A percentile compares a stretch with the other conserved stretches of the same genome.
These are phyloP conservation scores for Calocera viscosa DNA, from an alignment of 768 basidiomycete species.

Conservation along the genomic window DNA sequence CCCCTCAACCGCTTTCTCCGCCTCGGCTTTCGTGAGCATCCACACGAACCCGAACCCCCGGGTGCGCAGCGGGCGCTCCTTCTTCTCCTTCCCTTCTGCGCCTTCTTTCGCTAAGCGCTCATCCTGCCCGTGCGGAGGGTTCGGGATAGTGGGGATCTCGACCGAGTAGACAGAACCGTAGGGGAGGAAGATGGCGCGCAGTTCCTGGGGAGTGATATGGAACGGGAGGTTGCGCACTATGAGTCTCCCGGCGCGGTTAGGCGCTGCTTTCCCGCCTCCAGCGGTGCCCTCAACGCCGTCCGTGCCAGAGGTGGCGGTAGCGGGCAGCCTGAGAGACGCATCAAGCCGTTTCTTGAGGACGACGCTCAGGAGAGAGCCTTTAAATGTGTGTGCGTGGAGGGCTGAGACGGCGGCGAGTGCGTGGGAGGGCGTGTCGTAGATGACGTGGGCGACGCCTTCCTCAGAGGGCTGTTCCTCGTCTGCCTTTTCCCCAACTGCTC, in stretches of 20 bases:
- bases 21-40: constrained; percentile 78
- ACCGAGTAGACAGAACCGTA: constrained; percentile 80
- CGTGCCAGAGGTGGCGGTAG: constrained; percentile 22
- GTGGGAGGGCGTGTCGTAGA: constrained; percentile 54
- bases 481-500: no score
- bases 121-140: constrained; percentile 25
- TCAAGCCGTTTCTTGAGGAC: constrained; percentile 79
- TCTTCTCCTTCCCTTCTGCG: constrained; percentile 13
- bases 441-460: constrained; percentile 44
- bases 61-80: constrained; percentile 26
- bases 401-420: constrained; percentile 63
- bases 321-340: constrained; percentile 39
- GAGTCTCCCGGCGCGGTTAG: constrained; percentile 63
- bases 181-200: constrained; percentile 74
- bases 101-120: constrained; percentile 17
- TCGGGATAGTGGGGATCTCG: constrained; percentile 48
- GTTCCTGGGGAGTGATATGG: constrained; percentile 68
- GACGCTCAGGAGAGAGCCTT: constrained; percentile 73
- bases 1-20: constrained; percentile 63
- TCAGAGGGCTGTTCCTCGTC: no score
- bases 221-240: constrained; percentile 87
- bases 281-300: constrained; percentile 24
- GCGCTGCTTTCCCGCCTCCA: constrained; percentile 28
- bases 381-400: constrained; percentile 87
- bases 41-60: constrained; percentile 93